These are phyloP conservation scores for Gloeophyllum trabeum DNA, from an alignment of 768 basidiomycete species.

Conservation along the genomic window DNA sequence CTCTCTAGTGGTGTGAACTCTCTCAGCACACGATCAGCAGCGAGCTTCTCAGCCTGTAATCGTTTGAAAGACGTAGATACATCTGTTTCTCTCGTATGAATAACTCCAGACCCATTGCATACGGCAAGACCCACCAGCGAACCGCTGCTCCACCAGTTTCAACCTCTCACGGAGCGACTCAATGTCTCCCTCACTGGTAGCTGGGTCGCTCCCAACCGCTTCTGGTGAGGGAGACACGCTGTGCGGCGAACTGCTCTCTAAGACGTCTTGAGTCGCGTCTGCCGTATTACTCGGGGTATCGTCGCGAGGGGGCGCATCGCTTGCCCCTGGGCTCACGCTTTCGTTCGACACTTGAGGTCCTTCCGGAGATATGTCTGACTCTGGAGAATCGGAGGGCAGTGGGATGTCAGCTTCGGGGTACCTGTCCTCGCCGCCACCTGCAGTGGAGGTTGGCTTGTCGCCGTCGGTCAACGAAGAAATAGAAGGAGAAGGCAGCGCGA, in stretches of 20 bases:
- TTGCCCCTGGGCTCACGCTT: conserved; percentile 1
- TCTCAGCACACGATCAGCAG: conserved; percentile 55
- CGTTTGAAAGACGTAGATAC: conserved; percentile 70
- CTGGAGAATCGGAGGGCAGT: conserved; percentile 2
- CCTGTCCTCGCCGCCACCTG: not conserved
- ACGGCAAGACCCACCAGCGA: conserved; percentile 49
- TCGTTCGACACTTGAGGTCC: not conserved
- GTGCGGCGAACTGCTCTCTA: too few relatives aligned
- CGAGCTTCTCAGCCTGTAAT: conserved; percentile 60
- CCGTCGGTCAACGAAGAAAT: too few relatives aligned
- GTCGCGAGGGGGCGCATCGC: too few relatives aligned
- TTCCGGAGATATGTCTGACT: not conserved
- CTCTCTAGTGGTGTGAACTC: conserved; percentile 65
- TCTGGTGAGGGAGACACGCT: not conserved
- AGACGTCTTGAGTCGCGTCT: too few relatives aligned
- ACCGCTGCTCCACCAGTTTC: conserved; percentile 66
- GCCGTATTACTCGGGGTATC: too few relatives aligned
- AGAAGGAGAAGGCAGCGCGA: not conserved
- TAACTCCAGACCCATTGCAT: not conserved
- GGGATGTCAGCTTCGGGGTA: conserved; percentile 2
- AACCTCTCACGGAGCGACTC: conserved; percentile 57
- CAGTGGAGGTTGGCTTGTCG: too few relatives aligned
- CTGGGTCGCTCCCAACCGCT: not conserved
- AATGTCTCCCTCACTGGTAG: conserved; percentile 20
- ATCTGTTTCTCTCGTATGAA: conserved; percentile 46